A percentile compares a stretch with the other conserved stretches of the same genome.
Evolutionary conservation across 257 asterid genomes (phyloP).

Genomic region (Primulina huaijiensis): DNA sequence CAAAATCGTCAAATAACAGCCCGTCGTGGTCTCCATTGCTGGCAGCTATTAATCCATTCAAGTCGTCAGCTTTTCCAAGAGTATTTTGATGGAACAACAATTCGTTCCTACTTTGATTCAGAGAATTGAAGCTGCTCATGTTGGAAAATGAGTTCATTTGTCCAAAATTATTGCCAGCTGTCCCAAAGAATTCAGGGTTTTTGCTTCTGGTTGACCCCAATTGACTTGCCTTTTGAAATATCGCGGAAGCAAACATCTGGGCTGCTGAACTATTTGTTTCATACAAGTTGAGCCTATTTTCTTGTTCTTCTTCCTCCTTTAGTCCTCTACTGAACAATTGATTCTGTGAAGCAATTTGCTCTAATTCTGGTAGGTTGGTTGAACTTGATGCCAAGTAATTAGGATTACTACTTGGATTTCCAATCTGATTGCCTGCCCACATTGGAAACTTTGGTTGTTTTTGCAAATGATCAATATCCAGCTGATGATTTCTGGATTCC

Average conservation of each 20-base stretch:
- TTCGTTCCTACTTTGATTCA: background rate
- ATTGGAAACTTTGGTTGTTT: constrained; percentile 45
- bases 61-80: constrained; percentile 14
- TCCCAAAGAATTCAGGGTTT: background rate
- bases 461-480: constrained; percentile 37
- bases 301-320: constrained; percentile 52
- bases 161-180: background rate
- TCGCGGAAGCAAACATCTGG: constrained; percentile 62
- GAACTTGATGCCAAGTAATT: constrained; percentile 17
- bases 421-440: constrained; percentile 42
- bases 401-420: constrained; percentile 14
- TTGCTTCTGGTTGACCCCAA: constrained; percentile 45
- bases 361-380: constrained; percentile 36
- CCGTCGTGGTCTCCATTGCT: constrained; percentile 24
- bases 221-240: constrained; percentile 61
- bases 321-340: constrained; percentile 42
- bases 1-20: background rate
- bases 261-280: constrained; percentile 29
- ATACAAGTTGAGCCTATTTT: constrained; percentile 38
- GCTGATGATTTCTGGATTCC: constrained; percentile 30
- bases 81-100: background rate
- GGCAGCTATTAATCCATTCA: constrained; percentile 26
- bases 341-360: constrained; percentile 50
- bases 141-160: background rate
- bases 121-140: background rate